Conservation (phyloP, 2,329 filamentous ascomycete species). For the Purpureocillium lavendulum region DNA sequence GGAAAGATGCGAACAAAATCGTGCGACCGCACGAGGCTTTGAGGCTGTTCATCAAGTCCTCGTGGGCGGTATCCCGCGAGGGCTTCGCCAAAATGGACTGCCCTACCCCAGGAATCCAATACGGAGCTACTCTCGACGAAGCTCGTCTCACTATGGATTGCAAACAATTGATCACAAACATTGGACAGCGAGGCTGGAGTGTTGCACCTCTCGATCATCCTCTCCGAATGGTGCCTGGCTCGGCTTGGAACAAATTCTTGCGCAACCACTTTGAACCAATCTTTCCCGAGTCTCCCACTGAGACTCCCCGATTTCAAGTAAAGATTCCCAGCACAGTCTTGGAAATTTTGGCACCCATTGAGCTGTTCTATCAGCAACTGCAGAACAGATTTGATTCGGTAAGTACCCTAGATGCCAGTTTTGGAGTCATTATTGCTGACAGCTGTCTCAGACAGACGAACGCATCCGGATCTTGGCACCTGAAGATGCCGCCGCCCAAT, state of each 20-base stretch:
- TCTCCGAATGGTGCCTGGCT: conserved; percentile 9
- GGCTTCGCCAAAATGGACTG: not conserved
- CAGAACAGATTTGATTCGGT: not conserved
- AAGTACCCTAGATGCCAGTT: no score
- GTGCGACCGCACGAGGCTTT: conserved; percentile 3
- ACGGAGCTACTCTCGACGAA: conserved; percentile 9
- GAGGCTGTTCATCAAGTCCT: conserved; percentile 6
- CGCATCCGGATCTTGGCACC: no score
- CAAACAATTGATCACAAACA: conserved; percentile 7
- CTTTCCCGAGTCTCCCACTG: not conserved
- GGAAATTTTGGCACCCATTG: not conserved
- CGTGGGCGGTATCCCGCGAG: conserved; percentile 9
- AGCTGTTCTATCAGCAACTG: not conserved
- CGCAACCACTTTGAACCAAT: conserved; percentile 6
- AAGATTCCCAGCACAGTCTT: not conserved
- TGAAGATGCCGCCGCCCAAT: no score
- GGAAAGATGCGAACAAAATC: not conserved
- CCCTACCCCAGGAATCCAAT: conserved; percentile 8
- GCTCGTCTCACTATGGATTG: conserved; percentile 9
- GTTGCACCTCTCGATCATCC: conserved; percentile 11
- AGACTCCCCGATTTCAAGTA: not conserved
- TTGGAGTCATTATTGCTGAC: no score
- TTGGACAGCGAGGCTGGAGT: conserved; percentile 5
- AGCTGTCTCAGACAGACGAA: no score
- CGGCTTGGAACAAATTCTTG: conserved; percentile 14